Base-by-base conservation (phyloP, 306 rosid genomes). In the Ammopiptanthus mongolicus region DNA sequence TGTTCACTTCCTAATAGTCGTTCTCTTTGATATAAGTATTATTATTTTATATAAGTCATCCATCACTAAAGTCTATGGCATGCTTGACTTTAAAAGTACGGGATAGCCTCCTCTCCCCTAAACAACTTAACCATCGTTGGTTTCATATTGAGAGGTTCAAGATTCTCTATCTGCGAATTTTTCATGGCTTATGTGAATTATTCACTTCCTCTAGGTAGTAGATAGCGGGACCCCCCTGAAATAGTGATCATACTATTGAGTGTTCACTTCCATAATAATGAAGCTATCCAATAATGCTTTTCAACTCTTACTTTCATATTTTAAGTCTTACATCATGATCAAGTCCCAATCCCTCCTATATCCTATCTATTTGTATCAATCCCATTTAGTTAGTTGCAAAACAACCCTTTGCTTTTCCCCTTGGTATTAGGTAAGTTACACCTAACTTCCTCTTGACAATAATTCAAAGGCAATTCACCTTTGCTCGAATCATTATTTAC, bases 141-240 rank as follows among this genome's bases (percentile, higher is more conserved):
- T n/a, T 50, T 9, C 56, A 10, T 31, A 11, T 68, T 68, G 17
- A 60, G 29, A 10, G 22, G 14, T 70, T 53, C 23, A 70, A 19
- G 65, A 70, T 70, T 53, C 39, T 70, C 37, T 21, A 36, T 1
- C 36, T 6, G 9, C 34, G 64, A 13, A 6, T 6, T 67, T 8
- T 15, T 69, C 13, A 22, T 22, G 14, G 67, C 56, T 56, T 57
- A 56, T 44, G 55, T 23, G 19, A 39, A 57, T 57, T 0, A 1
- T 62, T 25, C 46, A 41, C 13, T 41, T 6, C 31, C 42, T 23
- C 50, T n/a, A n/a, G n/a, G n/a, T n/a, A n/a, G n/a, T 41, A 33
- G 55, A 57, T 23, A 41, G 67, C 0, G 69, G 77, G 77, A 73
- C n/a, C 68, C 69, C 59, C 47, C 17, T 59, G 11, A 73, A 44